phyloP scores from a whole-genome alignment of 768 basidiomycete genomes.

The Xerocomus spinulosus region DNA sequence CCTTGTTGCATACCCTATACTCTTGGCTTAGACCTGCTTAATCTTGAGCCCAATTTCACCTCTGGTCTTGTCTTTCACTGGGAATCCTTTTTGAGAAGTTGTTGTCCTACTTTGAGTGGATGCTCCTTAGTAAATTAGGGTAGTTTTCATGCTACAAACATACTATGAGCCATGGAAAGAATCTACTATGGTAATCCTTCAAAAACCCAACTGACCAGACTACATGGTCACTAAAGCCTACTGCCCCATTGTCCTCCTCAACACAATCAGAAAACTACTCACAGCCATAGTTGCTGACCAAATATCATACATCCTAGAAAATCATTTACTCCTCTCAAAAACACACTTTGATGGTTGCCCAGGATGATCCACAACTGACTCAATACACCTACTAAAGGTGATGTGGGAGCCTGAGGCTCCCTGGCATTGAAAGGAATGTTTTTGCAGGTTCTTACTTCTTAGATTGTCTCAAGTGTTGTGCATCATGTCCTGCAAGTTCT shows the following conservation, averaged over 20 bases:
- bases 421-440: no score
- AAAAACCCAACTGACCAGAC: slow-evolving; percentile 34
- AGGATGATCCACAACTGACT: neutral
- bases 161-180: slow-evolving; percentile 20
- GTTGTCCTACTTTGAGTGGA: no score
- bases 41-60: no score
- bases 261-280: slow-evolving; percentile 1
- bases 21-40: no score
- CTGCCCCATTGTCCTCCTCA: slow-evolving; percentile 27
- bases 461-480: no score
- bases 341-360: neutral
- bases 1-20: no score
- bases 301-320: neutral
- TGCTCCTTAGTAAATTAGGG: no score
- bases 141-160: neutral
- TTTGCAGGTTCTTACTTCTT: no score
- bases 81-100: no score
- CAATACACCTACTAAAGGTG: neutral
- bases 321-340: neutral
- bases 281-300: neutral
- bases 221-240: slow-evolving; percentile 34
- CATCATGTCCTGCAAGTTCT: no score
- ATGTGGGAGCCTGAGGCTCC: no score
- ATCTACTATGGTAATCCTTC: slow-evolving; percentile 28
- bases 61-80: no score